These are phyloP conservation scores for Russula compacta DNA, from an alignment of 768 basidiomycete genomes.

Conservation along the genomic window DNA sequence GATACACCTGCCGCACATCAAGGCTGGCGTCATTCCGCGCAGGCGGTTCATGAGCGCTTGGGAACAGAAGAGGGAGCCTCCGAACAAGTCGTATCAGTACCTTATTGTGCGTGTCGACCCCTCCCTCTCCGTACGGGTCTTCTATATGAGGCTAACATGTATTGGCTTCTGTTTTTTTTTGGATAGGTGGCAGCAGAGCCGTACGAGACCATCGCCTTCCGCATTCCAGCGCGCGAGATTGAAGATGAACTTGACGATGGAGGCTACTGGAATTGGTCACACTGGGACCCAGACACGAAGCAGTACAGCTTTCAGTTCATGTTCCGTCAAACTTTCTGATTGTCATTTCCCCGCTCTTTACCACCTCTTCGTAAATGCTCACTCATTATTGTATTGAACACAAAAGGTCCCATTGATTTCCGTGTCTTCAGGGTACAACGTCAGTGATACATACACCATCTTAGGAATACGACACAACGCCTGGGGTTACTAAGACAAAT, in stretches of 20 bases:
- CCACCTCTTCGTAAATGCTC: neutral
- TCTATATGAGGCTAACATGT: slow-evolving; percentile 16
- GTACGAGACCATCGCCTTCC: slow-evolving; percentile 98
- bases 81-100: slow-evolving; percentile 96
- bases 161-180: neutral
- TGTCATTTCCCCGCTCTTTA: neutral
- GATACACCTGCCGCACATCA: slow-evolving; percentile 92
- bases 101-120: slow-evolving; percentile 63
- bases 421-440: neutral
- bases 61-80: slow-evolving; percentile 92
- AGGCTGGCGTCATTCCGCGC: slow-evolving; percentile 72
- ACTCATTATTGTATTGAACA: neutral
- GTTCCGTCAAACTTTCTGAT: slow-evolving; percentile 53
- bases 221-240: slow-evolving; percentile 93
- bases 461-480: slow-evolving; percentile 4
- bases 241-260: slow-evolving; percentile 91
- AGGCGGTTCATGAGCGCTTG: slow-evolving; percentile 95
- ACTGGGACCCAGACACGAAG: slow-evolving; percentile 99
- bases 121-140: neutral
- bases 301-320: slow-evolving; percentile 98
- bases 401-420: neutral
- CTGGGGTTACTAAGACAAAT: neutral
- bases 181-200: slow-evolving; percentile 94
- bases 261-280: slow-evolving; percentile 93
- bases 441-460: slow-evolving; percentile 5